Evolutionary conservation across 2,329 filamentous ascomycete genomes (phyloP), one percentile per base, ranked within the genome.

Genomic region (Hypoxylon rubiginosum): DNA sequence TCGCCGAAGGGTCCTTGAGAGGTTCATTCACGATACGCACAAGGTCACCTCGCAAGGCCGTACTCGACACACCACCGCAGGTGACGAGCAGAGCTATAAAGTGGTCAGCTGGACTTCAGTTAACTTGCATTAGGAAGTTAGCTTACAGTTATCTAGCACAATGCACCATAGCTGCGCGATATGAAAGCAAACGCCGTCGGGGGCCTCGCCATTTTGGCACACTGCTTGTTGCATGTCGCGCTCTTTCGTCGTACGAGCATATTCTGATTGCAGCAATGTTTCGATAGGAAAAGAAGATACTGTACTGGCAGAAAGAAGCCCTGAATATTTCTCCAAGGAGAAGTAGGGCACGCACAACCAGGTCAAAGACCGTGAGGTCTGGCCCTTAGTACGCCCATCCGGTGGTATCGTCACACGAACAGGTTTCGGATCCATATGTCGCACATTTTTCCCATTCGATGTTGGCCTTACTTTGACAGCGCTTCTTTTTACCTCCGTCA

Each of bases 311-410:
- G 64, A 63, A 11, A 65, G 62, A 13, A 69, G 61, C 10, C 58
- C 81, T 10, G 62, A 67, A 46, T 72, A 71, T 21, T 67, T 76
- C 54, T 83, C 78, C 0, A 85, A 76, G 1, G 77, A 78, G 66
- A 86, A 84, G 65, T 84, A 85, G 0, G 84, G 84, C 13, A 85
- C 72, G 30, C 81, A 83, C 2, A 84, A 67, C 82, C 82, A 85
- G 19, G 76, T 77, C 0, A 76, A 75, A 1, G 67, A 62, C 15
- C 70, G 70, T 10, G 63, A 63, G 1, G 54, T 68, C 53, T 56
- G 69, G 6, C 52, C 65, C 50, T 64, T 74, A 66, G 62, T n/a
- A 11, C 64, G 58, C 13, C 64, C 68, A 15, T 74, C 69, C 0
- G 58, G 56, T 1, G 71, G 65, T 3, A 83, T 73, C 3, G 75